Conservation (phyloP, 1,139 yeast genomes). For the Lodderomyces parapsilosis region DNA sequence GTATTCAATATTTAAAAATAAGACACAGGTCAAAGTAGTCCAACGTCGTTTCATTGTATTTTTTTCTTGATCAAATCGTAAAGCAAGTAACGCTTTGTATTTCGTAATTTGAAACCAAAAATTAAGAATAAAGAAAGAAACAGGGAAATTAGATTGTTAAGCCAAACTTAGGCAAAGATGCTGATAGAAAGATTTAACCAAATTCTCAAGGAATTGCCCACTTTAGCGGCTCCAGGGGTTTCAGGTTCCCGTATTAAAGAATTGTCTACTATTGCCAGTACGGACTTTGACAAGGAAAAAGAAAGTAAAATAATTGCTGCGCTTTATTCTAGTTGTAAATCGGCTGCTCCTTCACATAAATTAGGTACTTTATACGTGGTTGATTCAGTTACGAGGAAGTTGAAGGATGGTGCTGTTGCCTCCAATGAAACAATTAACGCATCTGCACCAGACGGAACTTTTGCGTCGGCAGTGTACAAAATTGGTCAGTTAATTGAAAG, state of each 20-base stretch:
- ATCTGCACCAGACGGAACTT: slow-evolving; percentile 66
- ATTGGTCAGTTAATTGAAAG: slow-evolving; percentile 59
- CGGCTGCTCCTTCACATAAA: slow-evolving; percentile 78
- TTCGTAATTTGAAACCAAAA: neutral
- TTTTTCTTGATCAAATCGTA: neutral
- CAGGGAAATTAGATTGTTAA: neutral
- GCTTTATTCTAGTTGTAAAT: slow-evolving; percentile 67
- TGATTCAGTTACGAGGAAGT: slow-evolving; percentile 88
- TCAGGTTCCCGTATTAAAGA: slow-evolving; percentile 93
- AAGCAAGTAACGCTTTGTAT: neutral
- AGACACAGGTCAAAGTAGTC: neutral
- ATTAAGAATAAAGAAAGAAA: neutral
- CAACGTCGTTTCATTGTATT: neutral
- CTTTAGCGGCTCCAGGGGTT: slow-evolving; percentile 87
- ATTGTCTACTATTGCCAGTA: slow-evolving; percentile 74
- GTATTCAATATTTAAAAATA: neutral
- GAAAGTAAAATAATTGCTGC: slow-evolving; percentile 61
- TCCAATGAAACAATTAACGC: slow-evolving; percentile 44
- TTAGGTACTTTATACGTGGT: slow-evolving; percentile 88
- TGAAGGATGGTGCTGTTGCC: slow-evolving; percentile 70
- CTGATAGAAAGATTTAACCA: slow-evolving; percentile 61
- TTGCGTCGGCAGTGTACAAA: slow-evolving; percentile 68
- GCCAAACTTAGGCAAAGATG: slow-evolving; percentile 1
- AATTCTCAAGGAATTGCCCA: slow-evolving; percentile 69
- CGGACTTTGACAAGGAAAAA: slow-evolving; percentile 46